phyloP scores from a whole-genome alignment of 495 filamentous ascomycete species.

The Geoglossum glabrum region DNA sequence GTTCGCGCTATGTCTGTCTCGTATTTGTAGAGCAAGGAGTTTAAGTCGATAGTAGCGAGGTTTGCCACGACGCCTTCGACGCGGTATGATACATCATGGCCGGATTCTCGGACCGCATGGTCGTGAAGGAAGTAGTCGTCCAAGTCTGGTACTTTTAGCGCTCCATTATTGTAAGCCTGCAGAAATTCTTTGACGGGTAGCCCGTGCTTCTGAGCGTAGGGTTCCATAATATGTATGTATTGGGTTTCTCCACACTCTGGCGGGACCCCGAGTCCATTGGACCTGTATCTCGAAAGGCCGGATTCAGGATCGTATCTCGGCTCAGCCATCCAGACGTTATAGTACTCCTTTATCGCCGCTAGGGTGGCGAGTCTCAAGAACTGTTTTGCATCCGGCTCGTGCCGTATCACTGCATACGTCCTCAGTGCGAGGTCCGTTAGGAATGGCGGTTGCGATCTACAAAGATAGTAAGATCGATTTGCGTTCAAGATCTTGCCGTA shows the following conservation, averaged over 20 bases:
- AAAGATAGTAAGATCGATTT: constrained; percentile 86
- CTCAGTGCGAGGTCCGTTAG: constrained; percentile 90
- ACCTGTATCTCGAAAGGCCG: constrained; percentile 77
- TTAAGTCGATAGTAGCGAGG: constrained; percentile 82
- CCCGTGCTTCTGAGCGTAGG: constrained; percentile 68
- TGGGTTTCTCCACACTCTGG: constrained; percentile 84
- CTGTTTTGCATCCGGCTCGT: constrained; percentile 51
- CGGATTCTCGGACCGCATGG: constrained; percentile 84
- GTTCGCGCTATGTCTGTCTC: constrained; percentile 74
- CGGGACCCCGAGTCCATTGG: constrained; percentile 75
- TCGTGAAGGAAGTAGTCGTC: constrained; percentile 94
- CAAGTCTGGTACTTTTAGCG: constrained; percentile 66
- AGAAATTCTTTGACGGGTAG: constrained; percentile 71
- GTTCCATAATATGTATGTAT: constrained; percentile 68
- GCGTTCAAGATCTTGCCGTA: constrained; percentile 97
- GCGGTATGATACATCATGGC: constrained; percentile 88
- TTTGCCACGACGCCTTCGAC: constrained; percentile 74
- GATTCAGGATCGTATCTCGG: constrained; percentile 62
- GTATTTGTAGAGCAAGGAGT: constrained; percentile 87
- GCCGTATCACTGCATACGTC: constrained; percentile 71
- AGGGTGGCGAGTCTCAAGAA: constrained; percentile 62
- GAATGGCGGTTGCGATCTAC: constrained; percentile 86
- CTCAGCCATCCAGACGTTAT: constrained; percentile 67
- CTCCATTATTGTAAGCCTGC: constrained; percentile 56
- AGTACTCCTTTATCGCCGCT: constrained; percentile 92